Base-by-base conservation (phyloP, 352 stramenopile genomes). In the Phytophthora vignae region DNA sequence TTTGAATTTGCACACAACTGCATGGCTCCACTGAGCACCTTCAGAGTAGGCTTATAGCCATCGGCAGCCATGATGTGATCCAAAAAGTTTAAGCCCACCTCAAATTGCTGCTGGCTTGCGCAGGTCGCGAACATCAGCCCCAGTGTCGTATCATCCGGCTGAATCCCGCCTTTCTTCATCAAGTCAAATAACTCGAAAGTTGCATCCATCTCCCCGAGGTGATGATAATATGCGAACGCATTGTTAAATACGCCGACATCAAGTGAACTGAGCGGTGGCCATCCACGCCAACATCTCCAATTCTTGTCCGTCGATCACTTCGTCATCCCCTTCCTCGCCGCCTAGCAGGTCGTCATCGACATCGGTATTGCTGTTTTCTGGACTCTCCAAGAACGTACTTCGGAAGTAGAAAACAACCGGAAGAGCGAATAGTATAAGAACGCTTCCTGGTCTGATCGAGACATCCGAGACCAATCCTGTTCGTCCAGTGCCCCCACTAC, bases 211-310 rank as follows among this genome's bases (percentile, higher is more conserved):
- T 92, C 76, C n/a, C 79, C 78, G n/a, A 80, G 62, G 14, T 66
- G 77, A 15, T 89, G 77, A 22, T 88, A 88, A 54, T 79, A 91
- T 57, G 92, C 85, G 44, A 95, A 81, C 2, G 76, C 85, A 25
- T 85, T 81, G 60, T 93, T 93, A 36, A 88, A 85, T 25, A 92
- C 87, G 17, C 77, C 78, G 14, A 76, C 53, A 15, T 89, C 76
- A 19, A 95, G 48, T 14, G 66, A 70, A 11, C 68, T 31, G 4
- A 65, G 9, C 0, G 81, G 75, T 10, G 80, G 73, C 31, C 42
- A 82, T 83, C 55, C 64, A 78, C 0, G 72, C 64, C 19, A 77
- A 69, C 4, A 77, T 55, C 21, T 79, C 66, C 22, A 19, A 38
- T 10, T 72, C 52, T 50, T 71, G 54, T 0, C 75, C 65, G 17